These are phyloP conservation scores for Protomyces gravidus DNA, from an alignment of 1,139 yeast species.

Conservation along the genomic window DNA sequence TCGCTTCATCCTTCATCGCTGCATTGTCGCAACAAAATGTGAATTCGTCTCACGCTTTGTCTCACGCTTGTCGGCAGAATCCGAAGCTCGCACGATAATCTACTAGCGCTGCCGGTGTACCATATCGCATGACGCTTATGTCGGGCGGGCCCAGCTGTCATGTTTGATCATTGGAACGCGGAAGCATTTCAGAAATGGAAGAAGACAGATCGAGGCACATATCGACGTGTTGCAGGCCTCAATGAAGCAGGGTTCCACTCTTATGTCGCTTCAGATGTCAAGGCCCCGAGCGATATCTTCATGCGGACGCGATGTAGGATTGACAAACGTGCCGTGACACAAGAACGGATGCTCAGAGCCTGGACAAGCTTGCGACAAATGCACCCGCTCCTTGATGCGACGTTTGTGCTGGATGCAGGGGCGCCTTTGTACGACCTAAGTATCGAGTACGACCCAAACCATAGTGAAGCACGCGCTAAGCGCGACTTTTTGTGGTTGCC, in stretches of 20 bases:
- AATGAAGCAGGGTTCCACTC: slow-evolving; percentile 18
- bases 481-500: not conserved
- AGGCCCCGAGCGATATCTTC: slow-evolving; percentile 17
- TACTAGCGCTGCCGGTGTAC: no score
- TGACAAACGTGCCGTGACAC: not conserved
- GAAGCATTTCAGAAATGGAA: not conserved
- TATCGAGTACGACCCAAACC: not conserved
- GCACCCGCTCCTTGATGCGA: slow-evolving; percentile 15
- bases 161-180: slow-evolving; percentile 16
- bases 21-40: no score
- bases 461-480: not conserved
- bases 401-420: not conserved
- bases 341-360: not conserved
- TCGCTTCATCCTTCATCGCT: no score
- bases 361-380: not conserved
- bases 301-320: not conserved
- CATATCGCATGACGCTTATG: no score
- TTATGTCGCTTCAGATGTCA: slow-evolving; percentile 9
- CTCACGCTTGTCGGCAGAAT: no score
- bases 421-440: not conserved
- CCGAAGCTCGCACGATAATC: no score
- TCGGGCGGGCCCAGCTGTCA: no score
- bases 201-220: not conserved
- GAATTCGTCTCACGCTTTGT: no score
- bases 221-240: slow-evolving; percentile 11